Evolutionary conservation across 371 early-diverging fungal species (phyloP).

Genomic region (Mortierella sp.): DNA sequence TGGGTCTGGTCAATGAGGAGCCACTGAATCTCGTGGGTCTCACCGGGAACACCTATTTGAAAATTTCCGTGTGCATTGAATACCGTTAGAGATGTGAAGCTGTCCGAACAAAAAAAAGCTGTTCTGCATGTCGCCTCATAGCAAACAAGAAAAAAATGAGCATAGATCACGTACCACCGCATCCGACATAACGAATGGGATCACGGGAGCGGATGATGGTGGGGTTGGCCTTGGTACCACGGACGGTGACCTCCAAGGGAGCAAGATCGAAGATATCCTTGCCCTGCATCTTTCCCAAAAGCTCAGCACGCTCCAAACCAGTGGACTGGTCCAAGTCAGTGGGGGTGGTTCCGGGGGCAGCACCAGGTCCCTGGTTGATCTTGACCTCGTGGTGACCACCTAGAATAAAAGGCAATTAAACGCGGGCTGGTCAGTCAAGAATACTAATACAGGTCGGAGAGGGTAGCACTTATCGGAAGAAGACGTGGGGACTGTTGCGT

Average conservation of each 20-base stretch:
- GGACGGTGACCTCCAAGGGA: constrained; percentile 81
- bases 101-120: neutral
- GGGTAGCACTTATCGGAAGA: neutral
- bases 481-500: neutral
- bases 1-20: constrained; percentile 65
- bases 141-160: neutral
- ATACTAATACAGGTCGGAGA: neutral
- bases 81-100: neutral
- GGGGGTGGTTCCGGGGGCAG: constrained; percentile 75
- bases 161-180: constrained; percentile 81
- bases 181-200: constrained; percentile 89
- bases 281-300: constrained; percentile 87
- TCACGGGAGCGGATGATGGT: constrained; percentile 89
- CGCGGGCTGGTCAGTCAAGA: neutral
- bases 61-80: neutral
- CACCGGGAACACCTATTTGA: constrained; percentile 56
- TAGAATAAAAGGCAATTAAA: constrained; percentile 4
- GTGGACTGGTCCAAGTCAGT: constrained; percentile 94
- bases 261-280: constrained; percentile 91
- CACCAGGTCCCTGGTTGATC: constrained; percentile 71
- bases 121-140: neutral
- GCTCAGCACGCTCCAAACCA: constrained; percentile 93
- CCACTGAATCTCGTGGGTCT: constrained; percentile 54
- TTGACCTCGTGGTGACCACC: constrained; percentile 56
- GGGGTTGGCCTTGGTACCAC: constrained; percentile 90